Evolutionary conservation across 2,329 filamentous ascomycete species (phyloP).

Genomic region (Fusarium sulawesiense): DNA sequence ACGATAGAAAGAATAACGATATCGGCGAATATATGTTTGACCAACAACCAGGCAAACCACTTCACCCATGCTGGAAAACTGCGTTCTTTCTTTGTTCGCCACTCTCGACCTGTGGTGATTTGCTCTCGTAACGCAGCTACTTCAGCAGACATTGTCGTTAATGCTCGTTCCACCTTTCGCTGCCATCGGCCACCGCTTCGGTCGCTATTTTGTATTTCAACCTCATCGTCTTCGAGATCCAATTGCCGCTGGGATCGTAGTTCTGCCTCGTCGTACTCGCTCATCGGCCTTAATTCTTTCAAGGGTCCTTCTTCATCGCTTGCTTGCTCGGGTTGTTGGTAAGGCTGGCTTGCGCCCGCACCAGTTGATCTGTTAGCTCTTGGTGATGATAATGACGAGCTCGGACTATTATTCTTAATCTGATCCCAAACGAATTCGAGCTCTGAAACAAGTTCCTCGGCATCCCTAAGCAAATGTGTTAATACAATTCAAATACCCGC

Average conservation of each 20-base stretch:
- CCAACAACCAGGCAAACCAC: constrained; percentile 74
- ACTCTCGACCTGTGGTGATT: constrained; percentile 80
- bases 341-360: constrained; percentile 52
- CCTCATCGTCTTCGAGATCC: constrained; percentile 59
- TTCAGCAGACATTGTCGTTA: constrained; percentile 91
- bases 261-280: constrained; percentile 79
- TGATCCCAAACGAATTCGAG: constrained; percentile 99
- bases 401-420: constrained; percentile 85
- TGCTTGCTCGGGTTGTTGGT: constrained; percentile 59
- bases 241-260: constrained; percentile 62
- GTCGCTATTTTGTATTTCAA: constrained; percentile 49
- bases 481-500: constrained; percentile 26
- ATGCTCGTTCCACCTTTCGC: constrained; percentile 82
- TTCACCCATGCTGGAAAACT: constrained; percentile 76
- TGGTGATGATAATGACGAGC: constrained; percentile 69
- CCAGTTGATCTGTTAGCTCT: constrained; percentile 54
- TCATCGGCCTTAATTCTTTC: constrained; percentile 85
- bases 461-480: constrained; percentile 66
- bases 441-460: constrained; percentile 87
- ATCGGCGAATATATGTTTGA: constrained; percentile 82
- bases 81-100: constrained; percentile 72
- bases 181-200: constrained; percentile 73
- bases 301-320: constrained; percentile 67
- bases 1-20: constrained; percentile 72
- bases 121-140: constrained; percentile 93